Evolutionary conservation across 1,284 basidiomycete species (phyloP).

Genomic region (Cronartium quercuum): DNA sequence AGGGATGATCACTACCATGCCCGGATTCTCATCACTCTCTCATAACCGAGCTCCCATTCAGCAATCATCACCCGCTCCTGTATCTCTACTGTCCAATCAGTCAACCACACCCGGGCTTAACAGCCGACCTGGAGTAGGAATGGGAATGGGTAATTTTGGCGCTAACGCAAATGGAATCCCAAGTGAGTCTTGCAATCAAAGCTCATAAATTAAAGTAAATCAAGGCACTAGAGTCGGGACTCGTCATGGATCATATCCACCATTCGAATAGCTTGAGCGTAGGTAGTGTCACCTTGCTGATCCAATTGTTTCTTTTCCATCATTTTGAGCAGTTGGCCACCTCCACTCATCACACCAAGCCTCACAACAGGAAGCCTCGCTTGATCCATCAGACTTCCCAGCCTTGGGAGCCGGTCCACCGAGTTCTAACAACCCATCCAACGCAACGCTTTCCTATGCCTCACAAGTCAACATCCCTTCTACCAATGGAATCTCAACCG

Average conservation of each 20-base stretch:
- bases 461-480: slow-evolving; percentile 35
- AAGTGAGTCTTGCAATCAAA: no score
- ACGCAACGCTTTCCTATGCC: slow-evolving; percentile 30
- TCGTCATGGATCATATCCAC: not conserved
- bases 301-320: not conserved
- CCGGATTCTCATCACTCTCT: slow-evolving; percentile 30
- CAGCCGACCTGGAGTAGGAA: not conserved
- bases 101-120: slow-evolving; percentile 11
- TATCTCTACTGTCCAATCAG: slow-evolving; percentile 21
- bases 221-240: no score
- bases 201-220: no score
- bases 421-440: slow-evolving; percentile 25
- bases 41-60: slow-evolving; percentile 10
- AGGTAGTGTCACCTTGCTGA: not conserved
- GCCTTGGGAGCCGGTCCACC: slow-evolving; percentile 20
- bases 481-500: slow-evolving; percentile 12
- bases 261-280: not conserved
- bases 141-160: slow-evolving; percentile 5
- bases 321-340: slow-evolving; percentile 24
- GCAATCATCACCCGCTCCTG: slow-evolving; percentile 32
- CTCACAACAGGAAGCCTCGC: slow-evolving; percentile 26
- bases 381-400: slow-evolving; percentile 39
- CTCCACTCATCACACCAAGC: slow-evolving; percentile 22
- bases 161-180: slow-evolving; percentile 28
- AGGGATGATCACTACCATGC: slow-evolving; percentile 23